Evolutionary conservation across 2,329 filamentous ascomycete species (phyloP), one percentile per base, ranked within the genome.

Genomic region (Paracoccidioides brasiliensis): DNA sequence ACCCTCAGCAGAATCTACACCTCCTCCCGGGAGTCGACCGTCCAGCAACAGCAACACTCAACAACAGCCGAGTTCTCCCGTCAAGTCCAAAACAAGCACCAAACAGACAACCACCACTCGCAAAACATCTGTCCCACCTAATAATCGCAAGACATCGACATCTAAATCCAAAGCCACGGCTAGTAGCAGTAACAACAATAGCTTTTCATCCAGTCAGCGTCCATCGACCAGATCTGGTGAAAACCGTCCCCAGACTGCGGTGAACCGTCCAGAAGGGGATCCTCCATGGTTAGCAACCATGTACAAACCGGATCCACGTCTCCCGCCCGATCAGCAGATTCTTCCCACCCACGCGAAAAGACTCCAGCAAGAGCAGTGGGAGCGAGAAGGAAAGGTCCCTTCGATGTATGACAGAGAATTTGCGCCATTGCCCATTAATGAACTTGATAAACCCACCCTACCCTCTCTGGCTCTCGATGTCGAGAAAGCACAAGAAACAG

Each of bases 241-340:
- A 30, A 78, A 63, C 48, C 70, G 75, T 35, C 79, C 75, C 52
- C 69, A 68, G 57, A 82, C 78, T 65, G 69, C 77, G 64, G 67
- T 78, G 70, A 81, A 88, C 66, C 81, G 84, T 44, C 90, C 90
- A 0, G 93, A 97, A 74, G 93, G 93, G 22, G 91, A 97, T 54
- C 90, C 93, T 8, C 93, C 93, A 53, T 98, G 93, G 93, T 81
- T 97, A 72, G 81, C 93, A 48, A 88, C 86, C 28, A 89, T 95
- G 72, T 98, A 96, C 71, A 95, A 94, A 66, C 93, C 93, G 0
- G 93, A 98, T 67, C 93, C 93, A 35, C 85, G 90, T 58, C 76
- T 98, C 38, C 93, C 93, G 5, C 93, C 90, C 0, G 93, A 98
- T 59, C 88, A 98, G 70, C 93, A 98, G 67, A 83, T 98, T 54